Evolutionary conservation across 345 rosid genomes (phyloP).

Genomic region (Aquilaria sinensis): DNA sequence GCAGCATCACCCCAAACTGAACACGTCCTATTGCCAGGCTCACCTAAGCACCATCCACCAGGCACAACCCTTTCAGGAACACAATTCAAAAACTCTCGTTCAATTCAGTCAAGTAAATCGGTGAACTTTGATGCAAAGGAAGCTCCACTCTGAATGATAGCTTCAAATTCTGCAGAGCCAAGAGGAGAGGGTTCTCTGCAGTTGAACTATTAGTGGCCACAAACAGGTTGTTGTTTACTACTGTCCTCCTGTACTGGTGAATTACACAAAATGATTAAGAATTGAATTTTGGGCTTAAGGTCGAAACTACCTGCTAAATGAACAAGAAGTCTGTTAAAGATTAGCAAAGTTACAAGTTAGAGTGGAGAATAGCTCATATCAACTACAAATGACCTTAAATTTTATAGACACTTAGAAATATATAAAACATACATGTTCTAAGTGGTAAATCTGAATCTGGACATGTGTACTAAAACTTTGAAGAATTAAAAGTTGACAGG

Average conservation of each 20-base stretch:
- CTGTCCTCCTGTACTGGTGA: constrained; percentile 56
- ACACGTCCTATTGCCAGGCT: constrained; percentile 43
- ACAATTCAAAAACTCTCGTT: constrained; percentile 61
- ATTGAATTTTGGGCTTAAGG: too few species aligned
- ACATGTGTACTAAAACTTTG: too few species aligned
- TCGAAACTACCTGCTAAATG: too few species aligned
- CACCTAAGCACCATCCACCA: constrained; percentile 97
- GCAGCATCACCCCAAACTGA: constrained; percentile 87
- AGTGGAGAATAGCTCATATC: too few species aligned
- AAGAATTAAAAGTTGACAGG: too few species aligned
- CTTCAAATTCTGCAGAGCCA: constrained; percentile 51
- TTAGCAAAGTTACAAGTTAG: too few species aligned
- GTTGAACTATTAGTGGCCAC: constrained; percentile 39
- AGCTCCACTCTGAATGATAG: constrained; percentile 74
- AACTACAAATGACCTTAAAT: too few species aligned
- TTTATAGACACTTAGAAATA: too few species aligned
- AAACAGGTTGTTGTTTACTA: constrained; percentile 66
- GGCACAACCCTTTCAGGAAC: constrained; percentile 48
- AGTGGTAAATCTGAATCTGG: too few species aligned
- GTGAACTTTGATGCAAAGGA: constrained; percentile 63
- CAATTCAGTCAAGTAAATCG: constrained; percentile 59
- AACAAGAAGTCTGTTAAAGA: too few species aligned
- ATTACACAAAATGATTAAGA: constrained; percentile 39
- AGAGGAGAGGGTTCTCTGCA: constrained; percentile 32
- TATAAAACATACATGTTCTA: too few species aligned